A percentile compares a stretch with the other conserved stretches of the same genome.
These are phyloP conservation scores for Hypoxylon sp. DNA, from an alignment of 2,329 filamentous ascomycete species.

Conservation along the genomic window DNA sequence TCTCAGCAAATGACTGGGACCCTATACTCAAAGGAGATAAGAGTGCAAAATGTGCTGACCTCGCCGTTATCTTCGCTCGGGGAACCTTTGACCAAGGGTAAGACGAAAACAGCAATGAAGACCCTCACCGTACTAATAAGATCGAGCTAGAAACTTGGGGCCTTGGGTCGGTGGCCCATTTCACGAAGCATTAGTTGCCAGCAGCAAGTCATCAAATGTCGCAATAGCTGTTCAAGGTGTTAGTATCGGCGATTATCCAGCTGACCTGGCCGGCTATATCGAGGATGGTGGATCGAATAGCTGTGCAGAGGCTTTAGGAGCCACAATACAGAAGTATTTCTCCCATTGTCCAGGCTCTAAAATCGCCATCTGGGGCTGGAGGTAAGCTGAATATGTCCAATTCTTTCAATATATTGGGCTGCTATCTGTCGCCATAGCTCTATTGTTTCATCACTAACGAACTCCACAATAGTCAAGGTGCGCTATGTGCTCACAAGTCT, in stretches of 20 bases:
- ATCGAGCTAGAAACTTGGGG: slow-evolving; percentile 37
- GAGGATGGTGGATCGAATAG: slow-evolving; percentile 41
- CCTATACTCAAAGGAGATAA: slow-evolving; percentile 31
- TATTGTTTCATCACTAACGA: neutral
- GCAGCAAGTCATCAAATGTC: slow-evolving; percentile 21
- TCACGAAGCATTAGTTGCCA: slow-evolving; percentile 30
- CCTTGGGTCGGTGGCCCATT: slow-evolving; percentile 44
- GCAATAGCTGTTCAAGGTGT: slow-evolving; percentile 43
- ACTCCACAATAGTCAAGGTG: slow-evolving; percentile 38
- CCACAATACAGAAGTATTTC: slow-evolving; percentile 36
- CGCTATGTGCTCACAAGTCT: slow-evolving; percentile 43
- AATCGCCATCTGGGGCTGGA: slow-evolving; percentile 45
- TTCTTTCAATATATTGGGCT: neutral
- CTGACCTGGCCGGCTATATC: slow-evolving; percentile 45
- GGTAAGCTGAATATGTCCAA: slow-evolving; percentile 21
- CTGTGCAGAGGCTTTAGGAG: slow-evolving; percentile 37
- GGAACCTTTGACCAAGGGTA: slow-evolving; percentile 46
- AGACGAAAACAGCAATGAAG: slow-evolving; percentile 6
- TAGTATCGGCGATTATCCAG: slow-evolving; percentile 36
- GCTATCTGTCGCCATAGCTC: neutral
- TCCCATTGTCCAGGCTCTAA: slow-evolving; percentile 34
- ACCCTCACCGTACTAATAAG: slow-evolving; percentile 10
- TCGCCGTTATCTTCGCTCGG: slow-evolving; percentile 45
- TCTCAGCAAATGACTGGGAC: slow-evolving; percentile 41
- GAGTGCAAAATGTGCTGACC: slow-evolving; percentile 38